Percentiles rank a stretch among this genome's conserved stretches.
Evolutionary conservation across 148 eudicot species (phyloP).

Genomic region (Simmondsia chinensis): DNA sequence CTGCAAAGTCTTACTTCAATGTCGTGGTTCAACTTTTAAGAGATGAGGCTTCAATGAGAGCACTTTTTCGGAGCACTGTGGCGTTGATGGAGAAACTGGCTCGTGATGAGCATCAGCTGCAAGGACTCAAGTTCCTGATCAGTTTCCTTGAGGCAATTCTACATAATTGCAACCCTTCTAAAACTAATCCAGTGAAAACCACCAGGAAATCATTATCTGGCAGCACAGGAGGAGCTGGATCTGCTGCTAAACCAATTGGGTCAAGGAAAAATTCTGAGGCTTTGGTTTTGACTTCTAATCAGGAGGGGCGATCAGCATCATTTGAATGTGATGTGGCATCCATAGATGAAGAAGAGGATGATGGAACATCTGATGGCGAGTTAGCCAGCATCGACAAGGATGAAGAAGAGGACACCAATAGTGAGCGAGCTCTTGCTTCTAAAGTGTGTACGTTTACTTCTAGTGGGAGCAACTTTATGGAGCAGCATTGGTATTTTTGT

Average conservation of each 20-base stretch:
- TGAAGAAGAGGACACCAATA: conserved; percentile 83
- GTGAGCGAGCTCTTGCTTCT: conserved; percentile 91
- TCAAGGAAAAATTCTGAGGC: conserved; percentile 63
- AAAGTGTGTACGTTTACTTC: conserved; percentile 99
- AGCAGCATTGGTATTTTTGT: conserved; percentile 99
- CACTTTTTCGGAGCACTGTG: conserved; percentile 54
- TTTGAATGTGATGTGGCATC: conserved; percentile 97
- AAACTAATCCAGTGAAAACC: conserved; percentile 30
- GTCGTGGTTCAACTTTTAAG: conserved; percentile 68
- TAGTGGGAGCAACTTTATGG: conserved; percentile 99
- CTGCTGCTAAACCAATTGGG: conserved; percentile 41
- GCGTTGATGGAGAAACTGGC: conserved; percentile 70
- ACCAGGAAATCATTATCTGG: conserved; percentile 42
- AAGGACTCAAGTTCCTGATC: conserved; percentile 72
- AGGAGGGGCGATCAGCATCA: conserved; percentile 57
- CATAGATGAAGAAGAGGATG: conserved; percentile 98
- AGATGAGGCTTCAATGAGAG: conserved; percentile 59
- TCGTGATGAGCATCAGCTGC: conserved; percentile 70
- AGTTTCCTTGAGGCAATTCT: conserved; percentile 54
- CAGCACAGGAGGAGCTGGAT: conserved; percentile 30
- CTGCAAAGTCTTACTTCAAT: conserved; percentile 64
- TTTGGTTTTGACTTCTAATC: conserved; percentile 60
- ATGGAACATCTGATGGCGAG: conserved; percentile 99
- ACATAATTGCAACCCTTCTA: conserved; percentile 59
- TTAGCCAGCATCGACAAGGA: conserved; percentile 83